Percentiles rank a stretch among this genome's conserved stretches.
Evolutionary conservation across 177 flowering plant genomes (phyloP).

Genomic region (Vitis hybrid): DNA sequence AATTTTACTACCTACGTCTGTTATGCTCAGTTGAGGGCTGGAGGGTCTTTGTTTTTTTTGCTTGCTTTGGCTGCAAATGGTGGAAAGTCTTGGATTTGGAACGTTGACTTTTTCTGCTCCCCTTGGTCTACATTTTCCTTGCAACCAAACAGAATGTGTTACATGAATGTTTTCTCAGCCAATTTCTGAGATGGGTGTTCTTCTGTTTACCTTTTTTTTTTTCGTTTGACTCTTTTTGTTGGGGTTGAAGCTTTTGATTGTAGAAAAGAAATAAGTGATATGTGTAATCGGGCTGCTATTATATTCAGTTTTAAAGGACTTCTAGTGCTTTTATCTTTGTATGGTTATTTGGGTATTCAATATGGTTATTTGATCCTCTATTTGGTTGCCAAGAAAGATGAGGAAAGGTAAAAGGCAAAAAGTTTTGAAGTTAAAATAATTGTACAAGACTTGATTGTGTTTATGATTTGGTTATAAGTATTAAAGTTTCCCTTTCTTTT

Average conservation of each 20-base stretch:
- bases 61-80: too few relatives aligned
- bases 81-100: too few relatives aligned
- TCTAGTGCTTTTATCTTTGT: background rate
- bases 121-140: background rate
- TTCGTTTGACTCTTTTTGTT: background rate
- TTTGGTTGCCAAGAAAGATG: slow-evolving; percentile 15
- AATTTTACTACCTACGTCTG: too few relatives aligned
- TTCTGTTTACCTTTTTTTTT: background rate
- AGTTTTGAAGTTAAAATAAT: background rate
- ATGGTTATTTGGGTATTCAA: background rate
- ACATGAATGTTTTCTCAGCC: background rate
- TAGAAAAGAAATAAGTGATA: background rate
- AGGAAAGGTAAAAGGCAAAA: background rate
- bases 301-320: background rate
- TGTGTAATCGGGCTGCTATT: background rate
- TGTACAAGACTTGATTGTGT: background rate
- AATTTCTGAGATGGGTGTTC: slow-evolving; percentile 2
- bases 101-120: too few relatives aligned
- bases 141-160: background rate
- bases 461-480: too few relatives aligned
- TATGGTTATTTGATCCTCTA: slow-evolving; percentile 1
- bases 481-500: background rate
- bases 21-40: too few relatives aligned
- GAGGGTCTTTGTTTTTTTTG: too few relatives aligned
- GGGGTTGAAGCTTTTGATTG: background rate